Percentiles rank a stretch among this genome's conserved stretches.
phyloP scores from a whole-genome alignment of 345 rosid species.

The Brassica rapa region DNA sequence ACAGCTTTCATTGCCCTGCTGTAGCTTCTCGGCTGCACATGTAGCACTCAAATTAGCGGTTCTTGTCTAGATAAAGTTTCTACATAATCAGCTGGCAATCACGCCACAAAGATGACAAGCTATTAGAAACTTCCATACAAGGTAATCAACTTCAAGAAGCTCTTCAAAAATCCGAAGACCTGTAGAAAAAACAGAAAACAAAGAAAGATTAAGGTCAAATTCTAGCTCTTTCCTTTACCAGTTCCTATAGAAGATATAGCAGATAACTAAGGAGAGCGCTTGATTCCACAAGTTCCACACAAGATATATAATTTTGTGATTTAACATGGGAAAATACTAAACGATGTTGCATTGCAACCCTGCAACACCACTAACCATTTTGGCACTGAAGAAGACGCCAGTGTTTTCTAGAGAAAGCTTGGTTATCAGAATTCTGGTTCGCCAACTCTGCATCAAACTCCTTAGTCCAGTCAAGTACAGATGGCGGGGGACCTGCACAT shows the following conservation, averaged over 20 bases:
- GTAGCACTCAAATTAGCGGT: constrained; percentile 36
- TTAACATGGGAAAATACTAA: neutral
- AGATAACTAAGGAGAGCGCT: constrained; percentile 9
- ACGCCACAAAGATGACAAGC: constrained; percentile 6
- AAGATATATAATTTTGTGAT: neutral
- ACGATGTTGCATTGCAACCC: constrained; percentile 15
- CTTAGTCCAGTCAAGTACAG: constrained; percentile 86
- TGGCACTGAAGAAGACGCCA: constrained; percentile 99
- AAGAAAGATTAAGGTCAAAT: constrained; percentile 6
- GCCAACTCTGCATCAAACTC: constrained; percentile 79
- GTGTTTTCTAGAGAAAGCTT: constrained; percentile 92
- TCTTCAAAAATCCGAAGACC: constrained; percentile 99
- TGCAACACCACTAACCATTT: constrained; percentile 65
- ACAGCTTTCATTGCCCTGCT: constrained; percentile 99
- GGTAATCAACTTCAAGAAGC: constrained; percentile 99
- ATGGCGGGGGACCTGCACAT: constrained; percentile 81
- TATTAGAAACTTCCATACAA: constrained; percentile 56
- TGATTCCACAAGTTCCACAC: constrained; percentile 10
- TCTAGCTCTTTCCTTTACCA: constrained; percentile 4
- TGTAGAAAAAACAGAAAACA: constrained; percentile 37
- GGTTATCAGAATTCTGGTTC: constrained; percentile 70
- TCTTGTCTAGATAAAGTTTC: constrained; percentile 27
- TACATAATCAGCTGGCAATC: constrained; percentile 18
- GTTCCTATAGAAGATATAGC: constrained; percentile 18
- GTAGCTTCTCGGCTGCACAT: constrained; percentile 94